A percentile compares a stretch with the other conserved stretches of the same genome.
These are phyloP conservation scores for Bondarzewia mesenterica DNA, from an alignment of 1,284 basidiomycete genomes.

Conservation along the genomic window DNA sequence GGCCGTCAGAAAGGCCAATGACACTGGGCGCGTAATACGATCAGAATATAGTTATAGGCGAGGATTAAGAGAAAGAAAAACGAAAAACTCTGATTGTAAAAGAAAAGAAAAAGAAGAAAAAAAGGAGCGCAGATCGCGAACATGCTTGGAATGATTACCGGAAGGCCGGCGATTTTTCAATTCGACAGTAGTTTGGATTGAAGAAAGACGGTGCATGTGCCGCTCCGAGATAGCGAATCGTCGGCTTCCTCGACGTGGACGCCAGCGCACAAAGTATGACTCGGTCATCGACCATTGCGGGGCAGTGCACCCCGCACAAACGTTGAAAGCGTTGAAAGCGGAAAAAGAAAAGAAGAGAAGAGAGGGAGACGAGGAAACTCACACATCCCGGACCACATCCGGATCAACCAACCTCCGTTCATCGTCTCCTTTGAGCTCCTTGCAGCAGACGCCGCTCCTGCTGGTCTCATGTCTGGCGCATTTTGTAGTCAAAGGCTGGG, in stretches of 20 bases:
- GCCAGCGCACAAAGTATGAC: too few species aligned
- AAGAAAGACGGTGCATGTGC: too few species aligned
- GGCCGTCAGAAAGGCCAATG: constrained; percentile 93
- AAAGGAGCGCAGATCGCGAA: too few species aligned
- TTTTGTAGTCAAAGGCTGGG: constrained; percentile 43
- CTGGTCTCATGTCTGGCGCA: constrained; percentile 47
- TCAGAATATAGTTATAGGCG: not conserved
- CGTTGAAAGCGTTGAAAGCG: not conserved
- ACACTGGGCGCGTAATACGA: constrained; percentile 47
- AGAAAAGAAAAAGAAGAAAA: not conserved
- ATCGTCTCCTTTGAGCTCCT: constrained; percentile 71
- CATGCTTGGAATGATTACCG: too few species aligned
- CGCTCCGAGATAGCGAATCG: too few species aligned
- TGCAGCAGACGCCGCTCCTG: constrained; percentile 69
- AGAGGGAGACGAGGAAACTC: constrained; percentile 22
- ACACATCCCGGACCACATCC: constrained; percentile 81
- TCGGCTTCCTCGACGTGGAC: too few species aligned
- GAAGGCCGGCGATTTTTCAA: too few species aligned
- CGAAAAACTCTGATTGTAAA: not conserved
- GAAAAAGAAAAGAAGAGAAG: not conserved
- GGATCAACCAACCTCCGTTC: constrained; percentile 77
- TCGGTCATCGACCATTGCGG: too few species aligned
- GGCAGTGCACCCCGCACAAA: too few species aligned
- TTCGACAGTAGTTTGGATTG: too few species aligned
- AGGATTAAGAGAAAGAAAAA: not conserved